Conservation (phyloP, 352 stramenopile species). For the Albugo laibachii region DNA sequence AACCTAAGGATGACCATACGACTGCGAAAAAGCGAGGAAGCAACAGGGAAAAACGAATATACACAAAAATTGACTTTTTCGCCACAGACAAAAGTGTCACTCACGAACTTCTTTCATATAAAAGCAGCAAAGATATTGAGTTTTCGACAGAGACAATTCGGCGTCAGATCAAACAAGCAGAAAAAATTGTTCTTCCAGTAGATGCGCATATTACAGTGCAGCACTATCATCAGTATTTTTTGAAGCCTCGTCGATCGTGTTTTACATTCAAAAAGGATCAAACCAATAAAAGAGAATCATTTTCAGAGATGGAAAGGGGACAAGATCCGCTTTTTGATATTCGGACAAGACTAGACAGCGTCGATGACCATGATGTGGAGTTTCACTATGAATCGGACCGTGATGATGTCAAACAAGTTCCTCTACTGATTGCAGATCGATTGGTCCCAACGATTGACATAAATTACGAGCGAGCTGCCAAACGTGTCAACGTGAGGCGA, state of each 20-base stretch:
- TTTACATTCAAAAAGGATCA: too few relatives aligned
- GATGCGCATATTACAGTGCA: conserved; percentile 49
- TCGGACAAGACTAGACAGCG: background rate
- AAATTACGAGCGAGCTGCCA: conserved; percentile 86
- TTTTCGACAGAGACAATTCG: too few relatives aligned
- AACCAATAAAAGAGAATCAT: too few relatives aligned
- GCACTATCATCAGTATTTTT: conserved; percentile 57
- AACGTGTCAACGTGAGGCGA: conserved; percentile 94
- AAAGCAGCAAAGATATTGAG: too few relatives aligned
- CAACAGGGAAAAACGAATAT: too few relatives aligned
- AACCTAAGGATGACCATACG: too few relatives aligned
- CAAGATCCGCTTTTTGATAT: background rate
- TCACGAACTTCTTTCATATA: too few relatives aligned
- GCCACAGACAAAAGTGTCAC: too few relatives aligned
- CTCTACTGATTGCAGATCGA: conserved; percentile 70
- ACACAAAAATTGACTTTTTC: too few relatives aligned
- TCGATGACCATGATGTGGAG: conserved; percentile 13
- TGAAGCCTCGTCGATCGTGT: conserved; percentile 19
- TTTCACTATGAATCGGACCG: conserved; percentile 1
- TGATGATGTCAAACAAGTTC: conserved; percentile 14
- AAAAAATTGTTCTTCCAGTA: conserved; percentile 50
- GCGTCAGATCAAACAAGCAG: conserved; percentile 16
- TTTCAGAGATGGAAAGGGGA: too few relatives aligned
- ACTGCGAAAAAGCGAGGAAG: too few relatives aligned
- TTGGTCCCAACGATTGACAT: conserved; percentile 90